These are phyloP conservation scores for Fusarium floridanum DNA, from an alignment of 2,329 filamentous ascomycete species.

Conservation along the genomic window DNA sequence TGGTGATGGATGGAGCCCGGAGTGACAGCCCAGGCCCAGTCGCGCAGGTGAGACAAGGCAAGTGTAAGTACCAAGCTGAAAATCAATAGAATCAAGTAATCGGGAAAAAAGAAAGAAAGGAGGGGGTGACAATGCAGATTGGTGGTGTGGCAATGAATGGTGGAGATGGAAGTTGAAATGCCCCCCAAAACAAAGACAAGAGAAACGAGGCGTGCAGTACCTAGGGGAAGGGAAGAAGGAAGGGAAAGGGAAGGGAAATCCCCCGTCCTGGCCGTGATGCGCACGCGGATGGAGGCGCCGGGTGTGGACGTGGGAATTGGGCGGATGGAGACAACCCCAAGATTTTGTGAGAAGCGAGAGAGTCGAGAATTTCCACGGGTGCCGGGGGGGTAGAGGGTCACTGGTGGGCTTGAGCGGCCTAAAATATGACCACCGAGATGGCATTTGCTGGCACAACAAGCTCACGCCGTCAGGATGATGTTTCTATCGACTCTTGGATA, in stretches of 20 bases:
- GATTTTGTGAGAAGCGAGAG: slow-evolving; percentile 16
- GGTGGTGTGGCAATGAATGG: slow-evolving; percentile 15
- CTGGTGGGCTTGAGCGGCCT: slow-evolving; percentile 17
- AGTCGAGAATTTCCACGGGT: slow-evolving; percentile 33
- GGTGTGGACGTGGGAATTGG: slow-evolving; percentile 7
- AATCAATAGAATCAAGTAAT: slow-evolving; percentile 5
- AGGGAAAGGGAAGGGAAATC: background rate
- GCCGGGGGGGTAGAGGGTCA: background rate
- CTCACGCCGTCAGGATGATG: slow-evolving; percentile 8
- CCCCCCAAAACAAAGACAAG: slow-evolving; percentile 2
- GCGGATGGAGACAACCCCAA: slow-evolving; percentile 17
- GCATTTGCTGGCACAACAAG: slow-evolving; percentile 20
- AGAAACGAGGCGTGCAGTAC: slow-evolving; percentile 13
- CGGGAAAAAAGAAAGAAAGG: slow-evolving; percentile 1
- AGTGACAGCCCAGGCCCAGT: slow-evolving; percentile 19
- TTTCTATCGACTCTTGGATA: slow-evolving; percentile 5
- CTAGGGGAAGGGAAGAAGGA: slow-evolving; percentile 14
- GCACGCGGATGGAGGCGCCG: slow-evolving; percentile 20
- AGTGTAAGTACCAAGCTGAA: slow-evolving; percentile 12
- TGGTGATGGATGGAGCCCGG: slow-evolving; percentile 28
- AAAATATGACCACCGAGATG: slow-evolving; percentile 32
- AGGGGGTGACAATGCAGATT: slow-evolving; percentile 6
- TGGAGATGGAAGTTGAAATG: slow-evolving; percentile 25
- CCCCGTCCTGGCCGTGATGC: slow-evolving; percentile 25
- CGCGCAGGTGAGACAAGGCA: slow-evolving; percentile 20